These are phyloP conservation scores for Xylariaceae sp. DNA, from an alignment of 2,329 filamentous ascomycete genomes.

Conservation along the genomic window DNA sequence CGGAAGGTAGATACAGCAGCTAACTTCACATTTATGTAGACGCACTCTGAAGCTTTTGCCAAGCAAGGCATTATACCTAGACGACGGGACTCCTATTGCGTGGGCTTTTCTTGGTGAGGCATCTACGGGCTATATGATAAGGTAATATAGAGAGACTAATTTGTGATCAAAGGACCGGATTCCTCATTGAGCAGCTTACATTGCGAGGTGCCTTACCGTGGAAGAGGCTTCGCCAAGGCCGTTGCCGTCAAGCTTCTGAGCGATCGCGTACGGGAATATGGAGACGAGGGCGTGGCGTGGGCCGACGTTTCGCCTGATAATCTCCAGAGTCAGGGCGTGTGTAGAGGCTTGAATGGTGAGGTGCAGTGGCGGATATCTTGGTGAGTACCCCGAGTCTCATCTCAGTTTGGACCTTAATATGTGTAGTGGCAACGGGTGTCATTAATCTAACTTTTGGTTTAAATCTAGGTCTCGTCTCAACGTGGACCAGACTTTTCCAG, in stretches of 20 bases:
- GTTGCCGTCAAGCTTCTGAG: constrained; percentile 54
- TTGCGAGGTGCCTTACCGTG: constrained; percentile 55
- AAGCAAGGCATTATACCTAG: constrained; percentile 41
- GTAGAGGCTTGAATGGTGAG: constrained; percentile 54
- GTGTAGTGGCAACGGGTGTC: not conserved
- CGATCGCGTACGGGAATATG: constrained; percentile 42
- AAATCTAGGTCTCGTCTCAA: constrained; percentile 25
- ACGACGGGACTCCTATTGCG: constrained; percentile 47
- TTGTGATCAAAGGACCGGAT: constrained; percentile 42
- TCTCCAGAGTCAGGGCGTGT: constrained; percentile 54
- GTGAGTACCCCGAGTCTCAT: constrained; percentile 35
- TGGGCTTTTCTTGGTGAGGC: constrained; percentile 56
- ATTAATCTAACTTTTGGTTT: constrained; percentile 12
- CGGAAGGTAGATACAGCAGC: not conserved
- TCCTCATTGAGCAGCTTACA: constrained; percentile 57
- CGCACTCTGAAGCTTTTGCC: constrained; percentile 32
- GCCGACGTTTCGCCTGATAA: constrained; percentile 62
- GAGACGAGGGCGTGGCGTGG: constrained; percentile 46
- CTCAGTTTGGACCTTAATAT: not conserved
- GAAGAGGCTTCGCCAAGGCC: constrained; percentile 57
- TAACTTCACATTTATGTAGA: constrained; percentile 1
- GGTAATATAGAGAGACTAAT: not conserved
- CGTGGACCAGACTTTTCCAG: constrained; percentile 26
- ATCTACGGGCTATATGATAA: constrained; percentile 17
- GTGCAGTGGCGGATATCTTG: constrained; percentile 54